Evolutionary conservation across 371 early-diverging fungal genomes (phyloP), one percentile per base, ranked within the genome.

Genomic region (Parasitella parasitica): DNA sequence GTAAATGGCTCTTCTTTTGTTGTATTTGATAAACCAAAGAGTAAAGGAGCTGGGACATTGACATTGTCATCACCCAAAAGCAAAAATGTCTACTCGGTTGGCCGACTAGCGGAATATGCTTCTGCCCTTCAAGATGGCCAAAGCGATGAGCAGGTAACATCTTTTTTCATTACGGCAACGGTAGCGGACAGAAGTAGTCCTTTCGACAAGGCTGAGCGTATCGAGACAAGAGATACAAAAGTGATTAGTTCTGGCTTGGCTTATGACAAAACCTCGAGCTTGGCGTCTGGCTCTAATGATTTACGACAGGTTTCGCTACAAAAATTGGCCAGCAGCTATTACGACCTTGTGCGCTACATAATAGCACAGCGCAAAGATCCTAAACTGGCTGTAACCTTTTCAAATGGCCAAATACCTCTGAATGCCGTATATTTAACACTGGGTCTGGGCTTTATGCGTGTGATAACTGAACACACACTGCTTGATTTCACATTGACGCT

Each of bases 391-490:
- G 71, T 84, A 1, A 53, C 59, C 0, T 67, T 81, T 9, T 62
- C 75, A 0, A 80, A 84, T 52, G 86, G 84, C 2, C 64, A 70
- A 9, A 69, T 83, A 5, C 77, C 83, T 1, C 34, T 69, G 0
- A 69, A 78, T 24, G 70, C 81, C 7, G 72, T 74, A 2, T 80
- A 78, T 50, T 57, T 80, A 4, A 61, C 63, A 11, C 52, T 83
- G 30, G 70, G 70, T 35, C 64, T 71, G 6, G 69, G 67, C 7
- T 70, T 65, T 4, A 66, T 74, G 22, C 79, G 83, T 5, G 74
- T 84, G 11, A 73, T 80, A 26, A 84, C 83, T 1, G 86, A 86
- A 53, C 66, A 80, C 52, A 63, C 78, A 0, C 46, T 80, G 7
- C 57, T 84, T 0, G 61, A 73, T 12, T 66, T 79, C 24, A 57